Evolutionary conservation across 139 green algal species (phyloP), one percentile per base, ranked within the genome.

Genomic region (Pseudopediastrum boryanum): DNA sequence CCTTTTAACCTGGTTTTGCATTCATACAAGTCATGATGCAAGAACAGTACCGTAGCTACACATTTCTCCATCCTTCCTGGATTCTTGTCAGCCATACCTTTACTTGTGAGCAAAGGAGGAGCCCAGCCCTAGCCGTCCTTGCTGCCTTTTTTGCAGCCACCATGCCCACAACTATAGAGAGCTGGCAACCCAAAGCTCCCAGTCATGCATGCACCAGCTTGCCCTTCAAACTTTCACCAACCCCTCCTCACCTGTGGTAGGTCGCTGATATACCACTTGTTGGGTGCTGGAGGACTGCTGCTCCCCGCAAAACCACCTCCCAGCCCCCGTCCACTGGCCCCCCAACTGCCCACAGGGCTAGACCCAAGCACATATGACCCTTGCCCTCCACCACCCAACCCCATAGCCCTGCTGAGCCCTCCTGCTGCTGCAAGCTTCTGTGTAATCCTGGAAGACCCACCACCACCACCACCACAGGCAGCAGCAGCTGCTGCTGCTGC

Each of bases 211-310:
- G 50, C 43, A 63, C 43, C 39, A 46, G 39, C 61, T 80, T 61
- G 33, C 72, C 74, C 9, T 10, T 43, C 44, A 63, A 46, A 1
- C 61, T 75, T 33, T 71, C 74, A n/a, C 44, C 43, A 33, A 80
- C 44, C 4, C 61, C n/a, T 52, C 3, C 72, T 41, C 38, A 79
- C 41, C 58, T 79, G 58, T 19, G 72, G 58, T 33, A 33, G 23
- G 21, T 80, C 44, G 8, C 33, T 61, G 44, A 80, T 64, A 46
- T 73, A 80, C 74, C 74, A 80, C 44, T 78, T 78, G 39, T 36
- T 78, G 39, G n/a, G 25, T 9, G 71, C 71, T 31, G 71, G 71
- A 0, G 71, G 71, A 29, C 71, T 78, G 41, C 71, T 78, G 71
- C 71, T 56, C 54, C 56, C 10, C 36, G 33, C 9, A 69, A 42